Evolutionary conservation across 345 rosid genomes (phyloP).

Genomic region (Heritiera fomes): DNA sequence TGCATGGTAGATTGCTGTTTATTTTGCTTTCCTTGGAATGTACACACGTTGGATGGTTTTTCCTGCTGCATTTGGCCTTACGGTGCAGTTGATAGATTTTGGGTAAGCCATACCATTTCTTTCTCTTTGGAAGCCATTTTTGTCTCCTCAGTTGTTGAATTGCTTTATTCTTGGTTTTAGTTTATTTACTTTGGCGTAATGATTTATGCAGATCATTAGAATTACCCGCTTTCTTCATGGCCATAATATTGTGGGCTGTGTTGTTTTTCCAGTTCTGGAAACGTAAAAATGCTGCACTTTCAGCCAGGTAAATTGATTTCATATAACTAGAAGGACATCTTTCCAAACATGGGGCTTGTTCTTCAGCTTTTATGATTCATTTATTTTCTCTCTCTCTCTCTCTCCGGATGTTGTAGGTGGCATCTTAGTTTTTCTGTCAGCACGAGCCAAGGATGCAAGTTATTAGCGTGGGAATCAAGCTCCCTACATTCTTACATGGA

Average conservation of each 20-base stretch:
- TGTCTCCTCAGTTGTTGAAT: slow-evolving; percentile 10
- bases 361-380: background rate
- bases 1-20: slow-evolving; percentile 70
- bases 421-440: slow-evolving; percentile 68
- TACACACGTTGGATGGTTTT: slow-evolving; percentile 80
- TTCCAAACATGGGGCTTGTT: background rate
- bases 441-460: slow-evolving; percentile 56
- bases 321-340: background rate
- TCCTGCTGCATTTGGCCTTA: slow-evolving; percentile 70
- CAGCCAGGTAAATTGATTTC: slow-evolving; percentile 56
- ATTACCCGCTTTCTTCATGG: slow-evolving; percentile 62
- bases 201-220: slow-evolving; percentile 62
- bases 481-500: slow-evolving; percentile 53
- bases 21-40: slow-evolving; percentile 89
- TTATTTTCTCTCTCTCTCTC: slow-evolving; percentile 4
- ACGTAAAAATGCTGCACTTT: slow-evolving; percentile 78
- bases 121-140: slow-evolving; percentile 11
- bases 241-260: slow-evolving; percentile 77
- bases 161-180: background rate
- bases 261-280: slow-evolving; percentile 97
- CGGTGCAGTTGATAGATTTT: slow-evolving; percentile 68
- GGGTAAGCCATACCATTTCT: slow-evolving; percentile 46
- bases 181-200: background rate
- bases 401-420: slow-evolving; percentile 53
- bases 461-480: slow-evolving; percentile 60